phyloP scores from a whole-genome alignment of 176 grass and related monocot genomes.

The Oryza meridionalis region DNA sequence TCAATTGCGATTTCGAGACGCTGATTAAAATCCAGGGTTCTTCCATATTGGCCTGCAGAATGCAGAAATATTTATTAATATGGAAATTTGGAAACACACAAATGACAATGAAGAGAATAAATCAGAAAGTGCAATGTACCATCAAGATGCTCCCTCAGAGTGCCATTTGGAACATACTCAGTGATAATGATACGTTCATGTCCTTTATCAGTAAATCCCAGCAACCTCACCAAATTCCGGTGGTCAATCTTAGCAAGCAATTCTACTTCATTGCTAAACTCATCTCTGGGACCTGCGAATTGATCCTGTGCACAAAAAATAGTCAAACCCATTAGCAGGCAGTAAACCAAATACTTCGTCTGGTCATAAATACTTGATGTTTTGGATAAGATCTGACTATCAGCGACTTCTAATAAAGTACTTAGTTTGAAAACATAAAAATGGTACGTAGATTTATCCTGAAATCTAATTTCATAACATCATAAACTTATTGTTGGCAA shows the following conservation, averaged over 20 bases:
- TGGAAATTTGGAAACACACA: background rate
- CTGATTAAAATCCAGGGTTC: slow-evolving; percentile 88
- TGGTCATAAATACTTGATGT: background rate
- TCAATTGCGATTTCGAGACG: slow-evolving; percentile 98
- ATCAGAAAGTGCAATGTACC: slow-evolving; percentile 58
- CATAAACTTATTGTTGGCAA: too few relatives aligned
- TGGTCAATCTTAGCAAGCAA: slow-evolving; percentile 98
- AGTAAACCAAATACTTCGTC: background rate
- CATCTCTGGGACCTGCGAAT: slow-evolving; percentile 75
- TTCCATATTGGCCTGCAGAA: slow-evolving; percentile 75
- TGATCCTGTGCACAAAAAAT: slow-evolving; percentile 62
- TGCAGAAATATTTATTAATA: slow-evolving; percentile 32
- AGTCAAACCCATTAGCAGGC: slow-evolving; percentile 21
- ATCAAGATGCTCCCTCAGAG: slow-evolving; percentile 93
- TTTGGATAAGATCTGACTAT: background rate
- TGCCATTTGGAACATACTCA: slow-evolving; percentile 95
- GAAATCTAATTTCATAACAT: too few relatives aligned
- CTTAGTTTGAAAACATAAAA: background rate
- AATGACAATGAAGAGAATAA: slow-evolving; percentile 6
- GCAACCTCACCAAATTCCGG: slow-evolving; percentile 92
- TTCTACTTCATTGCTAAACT: slow-evolving; percentile 96
- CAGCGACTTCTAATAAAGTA: background rate
- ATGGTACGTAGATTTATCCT: too few relatives aligned
- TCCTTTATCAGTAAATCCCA: slow-evolving; percentile 89
- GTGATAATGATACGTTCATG: slow-evolving; percentile 96